Evolutionary conservation across 495 filamentous ascomycete species (phyloP), one percentile per base, ranked within the genome.

Genomic region (Xeromyces bisporus): DNA sequence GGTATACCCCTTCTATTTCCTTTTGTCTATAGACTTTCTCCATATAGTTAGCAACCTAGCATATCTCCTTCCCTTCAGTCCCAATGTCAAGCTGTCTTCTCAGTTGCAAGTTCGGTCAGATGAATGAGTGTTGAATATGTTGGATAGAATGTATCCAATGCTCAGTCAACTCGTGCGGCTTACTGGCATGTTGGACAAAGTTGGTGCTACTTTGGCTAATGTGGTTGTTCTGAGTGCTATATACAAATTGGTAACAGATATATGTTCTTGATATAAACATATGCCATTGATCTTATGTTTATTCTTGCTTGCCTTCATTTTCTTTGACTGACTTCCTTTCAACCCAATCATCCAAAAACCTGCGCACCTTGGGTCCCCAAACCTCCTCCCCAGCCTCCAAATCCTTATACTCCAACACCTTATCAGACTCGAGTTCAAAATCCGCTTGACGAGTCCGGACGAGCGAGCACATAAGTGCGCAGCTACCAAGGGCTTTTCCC

Each of bases 381-480:
- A 82, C 69, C 1, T 76, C 69, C 47, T 92, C 84, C 1, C 79
- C 80, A 32, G 75, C 66, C 30, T 64, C 67, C 3, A 99, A 53
- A 41, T 93, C 85, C 21, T 69, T 56, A 50, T 82, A 96, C 46
- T 92, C 80, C 3, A 96, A 42, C 24, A 87, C 75, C 42, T 86
- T 87, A 11, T 62, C 58, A 0, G 56, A 40, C 23, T 45, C 33
- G 2, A 94, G 52, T 28, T 65, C 64, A 42, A 82, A 96, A 18
- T 79, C 65, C 9, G 70, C 83, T 48, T 99, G 89, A 26, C 80
- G 73, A 2, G 71, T 77, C 11, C 89, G 74, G 28, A 77, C 64
- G 18, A 99, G 69, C 35, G 76, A 70, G 29, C 82, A 76, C 89
- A 99, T 96, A 43, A 87, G 59, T 15, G 67, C 89, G 18, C 77